phyloP scores from a whole-genome alignment of 352 stramenopile genomes.

The Pythium aristosporum region DNA sequence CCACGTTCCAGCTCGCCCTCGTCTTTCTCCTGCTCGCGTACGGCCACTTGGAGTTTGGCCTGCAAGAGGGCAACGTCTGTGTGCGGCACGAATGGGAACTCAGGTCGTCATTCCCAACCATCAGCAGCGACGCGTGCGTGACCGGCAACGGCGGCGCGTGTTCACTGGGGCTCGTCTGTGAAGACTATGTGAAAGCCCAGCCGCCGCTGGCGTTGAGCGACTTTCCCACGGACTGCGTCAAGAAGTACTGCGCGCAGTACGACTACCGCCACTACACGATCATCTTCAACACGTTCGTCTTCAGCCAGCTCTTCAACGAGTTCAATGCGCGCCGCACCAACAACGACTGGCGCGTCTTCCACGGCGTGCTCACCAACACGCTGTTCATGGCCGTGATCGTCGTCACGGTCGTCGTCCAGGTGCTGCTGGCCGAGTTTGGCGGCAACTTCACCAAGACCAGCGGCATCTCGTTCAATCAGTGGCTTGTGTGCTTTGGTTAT shows the following conservation, averaged over 20 bases:
- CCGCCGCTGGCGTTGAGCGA: slow-evolving; percentile 31
- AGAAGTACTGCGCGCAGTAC: slow-evolving; percentile 49
- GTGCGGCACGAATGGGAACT: slow-evolving; percentile 38
- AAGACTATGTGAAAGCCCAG: slow-evolving; percentile 55
- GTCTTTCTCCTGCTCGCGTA: slow-evolving; percentile 80
- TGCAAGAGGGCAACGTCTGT: slow-evolving; percentile 61
- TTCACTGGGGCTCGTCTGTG: slow-evolving; percentile 45
- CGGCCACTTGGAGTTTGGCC: slow-evolving; percentile 55
- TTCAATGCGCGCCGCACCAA: slow-evolving; percentile 88
- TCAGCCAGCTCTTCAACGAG: slow-evolving; percentile 94
- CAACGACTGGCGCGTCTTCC: slow-evolving; percentile 96
- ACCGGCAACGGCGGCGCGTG: slow-evolving; percentile 50
- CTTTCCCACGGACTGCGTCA: slow-evolving; percentile 53
- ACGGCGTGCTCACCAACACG: slow-evolving; percentile 86
- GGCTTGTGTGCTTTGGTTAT: slow-evolving; percentile 61
- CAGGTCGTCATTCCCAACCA: slow-evolving; percentile 48
- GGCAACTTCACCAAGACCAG: slow-evolving; percentile 87
- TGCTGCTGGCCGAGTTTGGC: slow-evolving; percentile 95
- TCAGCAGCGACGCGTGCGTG: slow-evolving; percentile 41
- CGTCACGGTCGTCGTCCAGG: slow-evolving; percentile 92
- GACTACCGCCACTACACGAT: slow-evolving; percentile 95
- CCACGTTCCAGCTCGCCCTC: slow-evolving; percentile 75
- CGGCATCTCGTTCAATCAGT: slow-evolving; percentile 57
- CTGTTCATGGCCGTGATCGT: slow-evolving; percentile 94
- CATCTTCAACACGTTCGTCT: slow-evolving; percentile 99